phyloP scores from a whole-genome alignment of 768 basidiomycete species.

The Strobilomyces echinocephalus region DNA sequence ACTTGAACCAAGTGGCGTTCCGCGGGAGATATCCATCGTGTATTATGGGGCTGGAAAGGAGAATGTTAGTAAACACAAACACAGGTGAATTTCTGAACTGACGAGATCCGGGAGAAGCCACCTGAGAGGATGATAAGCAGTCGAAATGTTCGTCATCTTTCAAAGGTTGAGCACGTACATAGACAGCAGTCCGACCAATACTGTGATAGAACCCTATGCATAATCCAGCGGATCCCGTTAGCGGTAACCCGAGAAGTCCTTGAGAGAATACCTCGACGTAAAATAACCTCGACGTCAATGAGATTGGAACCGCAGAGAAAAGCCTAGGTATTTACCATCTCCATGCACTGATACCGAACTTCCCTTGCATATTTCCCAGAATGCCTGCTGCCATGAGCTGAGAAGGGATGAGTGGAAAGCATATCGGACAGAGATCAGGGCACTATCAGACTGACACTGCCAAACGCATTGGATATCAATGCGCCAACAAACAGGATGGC shows the following conservation, averaged over 20 bases:
- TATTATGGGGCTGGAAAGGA: no score
- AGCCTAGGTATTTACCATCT: constrained; percentile 48
- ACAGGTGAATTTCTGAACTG: no score
- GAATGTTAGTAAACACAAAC: no score
- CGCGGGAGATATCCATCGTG: no score
- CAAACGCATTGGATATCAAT: constrained; percentile 64
- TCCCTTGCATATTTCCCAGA: no score
- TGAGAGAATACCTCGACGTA: constrained; percentile 52
- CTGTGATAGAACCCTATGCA: constrained; percentile 56
- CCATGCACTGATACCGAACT: constrained; percentile 56
- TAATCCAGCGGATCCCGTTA: neutral
- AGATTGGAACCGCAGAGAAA: neutral
- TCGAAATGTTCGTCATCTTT: neutral
- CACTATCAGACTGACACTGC: constrained; percentile 40
- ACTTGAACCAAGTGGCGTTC: no score
- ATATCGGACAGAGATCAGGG: neutral
- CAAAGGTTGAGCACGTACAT: constrained; percentile 35
- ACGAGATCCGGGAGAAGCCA: no score
- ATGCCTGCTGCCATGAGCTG: constrained; percentile 57
- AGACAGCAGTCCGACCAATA: constrained; percentile 49
- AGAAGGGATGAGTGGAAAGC: neutral
- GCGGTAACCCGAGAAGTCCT: neutral
- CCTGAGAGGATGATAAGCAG: neutral
- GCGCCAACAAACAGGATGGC: constrained; percentile 57
- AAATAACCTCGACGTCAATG: constrained; percentile 48